These are phyloP conservation scores for Naematelia aurantialba DNA, from an alignment of 768 basidiomycete genomes.

Conservation along the genomic window DNA sequence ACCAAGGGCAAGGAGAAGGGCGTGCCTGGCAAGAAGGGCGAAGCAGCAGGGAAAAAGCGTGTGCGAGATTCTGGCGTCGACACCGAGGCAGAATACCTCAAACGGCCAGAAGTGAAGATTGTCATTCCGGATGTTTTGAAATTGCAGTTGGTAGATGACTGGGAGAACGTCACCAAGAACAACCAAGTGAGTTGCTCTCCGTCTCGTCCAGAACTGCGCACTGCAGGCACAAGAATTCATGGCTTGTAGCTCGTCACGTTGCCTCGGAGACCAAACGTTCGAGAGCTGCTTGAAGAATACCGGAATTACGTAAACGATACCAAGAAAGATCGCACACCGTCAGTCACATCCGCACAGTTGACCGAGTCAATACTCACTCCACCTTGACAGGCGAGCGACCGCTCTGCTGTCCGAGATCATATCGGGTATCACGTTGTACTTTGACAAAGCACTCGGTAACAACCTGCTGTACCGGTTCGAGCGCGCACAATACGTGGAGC, in stretches of 20 bases:
- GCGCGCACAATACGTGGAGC: conserved; percentile 81
- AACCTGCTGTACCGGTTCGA: conserved; percentile 93
- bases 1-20: conserved; percentile 42
- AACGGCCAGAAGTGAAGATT: conserved; percentile 85
- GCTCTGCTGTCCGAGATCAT: conserved; percentile 74
- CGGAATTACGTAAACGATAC: conserved; percentile 55
- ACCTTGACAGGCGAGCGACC: conserved; percentile 58
- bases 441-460: conserved; percentile 77
- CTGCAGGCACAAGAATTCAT: neutral
- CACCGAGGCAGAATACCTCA: conserved; percentile 67
- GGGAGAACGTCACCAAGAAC: conserved; percentile 96
- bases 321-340: conserved; percentile 43
- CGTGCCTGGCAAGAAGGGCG: conserved; percentile 35
- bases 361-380: neutral
- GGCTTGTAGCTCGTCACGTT: conserved; percentile 70
- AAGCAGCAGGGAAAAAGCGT: conserved; percentile 63
- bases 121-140: conserved; percentile 86
- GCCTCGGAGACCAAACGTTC: conserved; percentile 73
- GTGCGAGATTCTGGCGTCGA: conserved; percentile 41
- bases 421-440: conserved; percentile 82
- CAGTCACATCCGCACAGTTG: conserved; percentile 12
- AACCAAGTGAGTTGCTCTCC: conserved; percentile 61
- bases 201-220: neutral
- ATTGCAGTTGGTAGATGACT: conserved; percentile 86
- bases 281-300: conserved; percentile 73